Percentiles rank a stretch among this genome's conserved stretches.
These are phyloP conservation scores for Centaurea solstitialis DNA, from an alignment of 129 eudicot genomes.

Conservation along the genomic window DNA sequence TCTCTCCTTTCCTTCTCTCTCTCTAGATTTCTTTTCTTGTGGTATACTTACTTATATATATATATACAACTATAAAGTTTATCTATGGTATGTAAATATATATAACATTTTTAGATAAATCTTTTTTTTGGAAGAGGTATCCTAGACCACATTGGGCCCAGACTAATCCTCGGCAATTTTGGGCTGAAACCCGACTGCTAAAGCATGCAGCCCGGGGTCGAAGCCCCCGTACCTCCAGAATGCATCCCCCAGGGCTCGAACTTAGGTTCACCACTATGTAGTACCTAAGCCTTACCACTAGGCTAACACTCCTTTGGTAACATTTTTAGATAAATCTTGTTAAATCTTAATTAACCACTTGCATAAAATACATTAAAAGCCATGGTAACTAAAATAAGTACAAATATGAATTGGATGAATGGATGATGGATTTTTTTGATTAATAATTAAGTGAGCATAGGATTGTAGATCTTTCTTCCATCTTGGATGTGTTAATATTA, in stretches of 20 bases:
- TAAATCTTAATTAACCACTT: no score
- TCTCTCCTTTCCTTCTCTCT: constrained; percentile 23
- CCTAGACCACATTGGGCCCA: no score
- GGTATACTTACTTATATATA: not conserved
- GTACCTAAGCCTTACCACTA: no score
- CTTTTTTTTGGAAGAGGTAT: no score
- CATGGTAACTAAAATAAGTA: not conserved
- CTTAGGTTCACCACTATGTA: no score
- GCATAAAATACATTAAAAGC: not conserved
- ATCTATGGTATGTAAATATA: not conserved
- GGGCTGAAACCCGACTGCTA: no score
- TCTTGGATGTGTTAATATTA: not conserved
- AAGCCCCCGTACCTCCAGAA: no score
- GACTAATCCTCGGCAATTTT: no score
- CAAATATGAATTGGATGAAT: not conserved
- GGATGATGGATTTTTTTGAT: not conserved
- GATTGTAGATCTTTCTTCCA: not conserved
- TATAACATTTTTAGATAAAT: not conserved
- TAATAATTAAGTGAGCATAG: not conserved
- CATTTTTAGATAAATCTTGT: not conserved
- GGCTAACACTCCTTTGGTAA: no score
- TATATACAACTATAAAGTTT: not conserved
- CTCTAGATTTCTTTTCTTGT: not conserved
- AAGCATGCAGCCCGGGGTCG: no score
- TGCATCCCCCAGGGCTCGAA: no score